These are phyloP conservation scores for Boletus sp. DNA, from an alignment of 768 basidiomycete species.

Conservation along the genomic window DNA sequence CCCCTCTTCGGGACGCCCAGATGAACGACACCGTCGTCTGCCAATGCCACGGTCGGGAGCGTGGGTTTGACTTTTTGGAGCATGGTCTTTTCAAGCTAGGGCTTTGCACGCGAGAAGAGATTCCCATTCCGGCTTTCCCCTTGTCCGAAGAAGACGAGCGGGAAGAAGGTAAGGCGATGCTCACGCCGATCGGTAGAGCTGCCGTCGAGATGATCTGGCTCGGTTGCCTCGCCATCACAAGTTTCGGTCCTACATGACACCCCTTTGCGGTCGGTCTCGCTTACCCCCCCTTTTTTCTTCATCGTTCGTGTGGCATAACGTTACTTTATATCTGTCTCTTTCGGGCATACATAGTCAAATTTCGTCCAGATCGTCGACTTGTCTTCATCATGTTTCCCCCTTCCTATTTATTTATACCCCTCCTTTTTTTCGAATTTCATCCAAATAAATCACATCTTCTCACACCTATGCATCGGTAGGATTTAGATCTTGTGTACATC, in stretches of 20 bases:
- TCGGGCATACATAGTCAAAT: conserved; percentile 1
- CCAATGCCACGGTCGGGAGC: conserved; percentile 56
- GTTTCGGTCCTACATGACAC: conserved; percentile 33
- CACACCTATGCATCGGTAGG: conserved; percentile 21
- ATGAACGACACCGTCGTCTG: conserved; percentile 50
- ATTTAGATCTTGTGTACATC: conserved; percentile 20
- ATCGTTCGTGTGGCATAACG: conserved; percentile 13
- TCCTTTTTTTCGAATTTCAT: not conserved
- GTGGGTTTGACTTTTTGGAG: conserved; percentile 75
- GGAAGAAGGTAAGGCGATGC: conserved; percentile 42
- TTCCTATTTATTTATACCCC: conserved; percentile 4
- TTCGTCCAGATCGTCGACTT: not conserved
- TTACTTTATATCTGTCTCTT: conserved; percentile 2
- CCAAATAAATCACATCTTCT: conserved; percentile 6
- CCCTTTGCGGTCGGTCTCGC: not conserved
- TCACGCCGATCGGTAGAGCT: conserved; percentile 49
- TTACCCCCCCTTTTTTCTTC: not conserved
- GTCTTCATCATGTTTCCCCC: not conserved
- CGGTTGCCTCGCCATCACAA: conserved; percentile 50
- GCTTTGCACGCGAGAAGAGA: conserved; percentile 43
- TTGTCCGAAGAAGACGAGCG: conserved; percentile 43
- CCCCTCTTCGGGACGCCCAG: conserved; percentile 34
- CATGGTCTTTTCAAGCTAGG: conserved; percentile 79
- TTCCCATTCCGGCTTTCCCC: conserved; percentile 2
- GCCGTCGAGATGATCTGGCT: conserved; percentile 56